Conservation (phyloP, 805 yeast species). For the Isabelozyma pseudorhagii region DNA sequence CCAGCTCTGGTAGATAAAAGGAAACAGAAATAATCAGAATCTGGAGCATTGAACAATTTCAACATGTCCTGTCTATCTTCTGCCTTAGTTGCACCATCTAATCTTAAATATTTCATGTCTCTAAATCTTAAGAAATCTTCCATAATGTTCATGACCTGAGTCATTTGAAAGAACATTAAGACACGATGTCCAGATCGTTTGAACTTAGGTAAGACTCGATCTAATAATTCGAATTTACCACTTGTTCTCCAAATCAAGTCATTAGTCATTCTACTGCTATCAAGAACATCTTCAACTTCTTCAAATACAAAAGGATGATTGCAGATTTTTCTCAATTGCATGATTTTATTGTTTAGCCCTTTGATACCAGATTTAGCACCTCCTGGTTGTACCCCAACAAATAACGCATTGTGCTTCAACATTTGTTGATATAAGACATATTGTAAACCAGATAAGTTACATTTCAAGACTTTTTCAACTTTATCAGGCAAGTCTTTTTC, state of each 20-base stretch:
- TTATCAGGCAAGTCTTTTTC: constrained; percentile 84
- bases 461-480: constrained; percentile 77
- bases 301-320: constrained; percentile 87
- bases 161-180: constrained; percentile 83
- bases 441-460: constrained; percentile 74
- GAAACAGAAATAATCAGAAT: constrained; percentile 76
- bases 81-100: constrained; percentile 82
- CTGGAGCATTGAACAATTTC: constrained; percentile 69
- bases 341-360: constrained; percentile 76
- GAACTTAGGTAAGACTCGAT: constrained; percentile 71
- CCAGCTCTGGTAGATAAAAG: constrained; percentile 84
- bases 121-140: constrained; percentile 73
- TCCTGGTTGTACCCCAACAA: constrained; percentile 60
- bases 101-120: constrained; percentile 66
- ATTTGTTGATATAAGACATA: constrained; percentile 69
- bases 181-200: constrained; percentile 75
- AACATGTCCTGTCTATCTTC: constrained; percentile 78
- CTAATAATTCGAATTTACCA: constrained; percentile 79
- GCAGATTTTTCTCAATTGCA: constrained; percentile 83
- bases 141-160: constrained; percentile 87
- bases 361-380: constrained; percentile 65
- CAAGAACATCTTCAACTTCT: constrained; percentile 69
- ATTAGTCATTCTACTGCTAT: constrained; percentile 60
- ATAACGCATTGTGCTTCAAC: constrained; percentile 68
- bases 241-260: constrained; percentile 71